Base-by-base conservation (phyloP, 768 basidiomycete genomes). In the Kwoniella botswanensis region DNA sequence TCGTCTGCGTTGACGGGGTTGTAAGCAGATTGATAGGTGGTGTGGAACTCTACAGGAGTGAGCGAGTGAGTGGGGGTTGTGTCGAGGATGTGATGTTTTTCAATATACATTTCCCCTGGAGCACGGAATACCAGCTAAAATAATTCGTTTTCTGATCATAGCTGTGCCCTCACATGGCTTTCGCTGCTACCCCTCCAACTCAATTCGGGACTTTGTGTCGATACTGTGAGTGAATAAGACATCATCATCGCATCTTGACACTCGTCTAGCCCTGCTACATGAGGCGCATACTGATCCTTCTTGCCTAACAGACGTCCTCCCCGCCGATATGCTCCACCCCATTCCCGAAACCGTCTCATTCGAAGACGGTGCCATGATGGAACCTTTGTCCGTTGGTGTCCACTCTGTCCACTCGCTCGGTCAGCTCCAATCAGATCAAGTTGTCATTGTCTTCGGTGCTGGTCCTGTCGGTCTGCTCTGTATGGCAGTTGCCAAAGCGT, bases 331-430 rank as follows among this genome's bases (percentile, higher is more conserved):
- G 55, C 76, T 74, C 65, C 81, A 79, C 75, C 87, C 85, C 35
- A 88, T 98, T n/a, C 94, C 94, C 2, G 88, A 90, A 18, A 86
- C 88, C 80, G 88, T 98, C 56, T 88, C 91, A 15, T 88, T 95
- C 21, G 95, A 98, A 84, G 95, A 98, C 79, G 96, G 95, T 56
- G 94, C 95, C 11, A 91, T 97, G 92, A 93, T 97, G 85, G 96
- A 98, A 82, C 96, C 96, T 5, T 88, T 98, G 53, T 89, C 95
- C 18, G 96, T 98, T 42, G 96, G 89, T 6, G 88, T 97, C 21
- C 95, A 97, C 83, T 91, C 93, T 0, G 92, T 97, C 46, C 86
- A 88, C 60, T 91, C 87, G 72, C 86, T 96, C 24, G 94, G 90
- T 24, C 85, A 87, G 55, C 86, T 95, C 82, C 88, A 87, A 62